Evolutionary conservation across 1,284 basidiomycete genomes (phyloP), one percentile per base, ranked within the genome.

Genomic region (Cystodermella granulosa): DNA sequence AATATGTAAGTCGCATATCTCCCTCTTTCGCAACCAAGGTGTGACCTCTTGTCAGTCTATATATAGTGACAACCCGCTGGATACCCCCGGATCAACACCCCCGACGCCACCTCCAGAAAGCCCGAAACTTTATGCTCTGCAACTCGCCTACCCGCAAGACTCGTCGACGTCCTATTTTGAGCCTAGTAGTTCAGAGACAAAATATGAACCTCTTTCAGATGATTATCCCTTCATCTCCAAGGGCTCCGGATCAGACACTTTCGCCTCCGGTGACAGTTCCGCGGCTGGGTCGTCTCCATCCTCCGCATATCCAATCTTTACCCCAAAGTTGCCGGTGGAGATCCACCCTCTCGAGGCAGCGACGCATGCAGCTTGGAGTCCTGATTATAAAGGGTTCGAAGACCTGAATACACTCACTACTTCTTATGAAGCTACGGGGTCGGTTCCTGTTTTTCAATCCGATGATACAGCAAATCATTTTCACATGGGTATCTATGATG

Each of bases 1-100:
- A 96, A 92, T 96, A 95, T 63, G 91, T 92, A 60, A 65, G 87
- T 80, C 21, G 11, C 22, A 20, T n/a, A n/a, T n/a, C n/a, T n/a
- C n/a, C n/a, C n/a, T n/a, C n/a, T n/a, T n/a, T 24, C 22, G 43
- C 37, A 18, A 46, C 43, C 26, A 49, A 45, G 49, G 41, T 35
- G 51, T 11, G 47, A n/a, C n/a, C n/a, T n/a, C n/a, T n/a, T n/a
- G n/a, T n/a, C n/a, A 77, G 76, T 74, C 75, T 5, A 68, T 78
- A 43, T 75, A 74, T 48, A 66, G 69, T 6, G 61, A 69, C 14
- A 57, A 66, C 2, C 40, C 58, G 40, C 59, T 52, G 49, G 60
- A 64, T 39, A n/a, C 26, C 8, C 66, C 68, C 16, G 61, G 59
- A 1, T 62, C 62, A n/a, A 67, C 68, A 3, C 60, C 70, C 18